phyloP scores from a whole-genome alignment of 345 rosid genomes.

The Capsella bursapastoris region DNA sequence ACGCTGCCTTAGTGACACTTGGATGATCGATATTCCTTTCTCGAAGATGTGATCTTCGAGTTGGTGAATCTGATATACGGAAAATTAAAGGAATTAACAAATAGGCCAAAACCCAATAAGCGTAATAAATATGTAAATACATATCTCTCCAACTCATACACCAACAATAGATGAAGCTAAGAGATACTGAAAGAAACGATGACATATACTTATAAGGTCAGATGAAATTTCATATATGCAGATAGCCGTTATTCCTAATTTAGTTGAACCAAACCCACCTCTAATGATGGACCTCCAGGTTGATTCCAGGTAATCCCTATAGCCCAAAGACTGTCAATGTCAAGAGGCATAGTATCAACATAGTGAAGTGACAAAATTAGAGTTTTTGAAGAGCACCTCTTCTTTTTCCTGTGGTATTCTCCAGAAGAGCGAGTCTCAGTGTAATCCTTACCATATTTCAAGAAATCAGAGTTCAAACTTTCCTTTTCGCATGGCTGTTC shows the following conservation, averaged over 20 bases:
- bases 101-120: not conserved
- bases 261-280: constrained; percentile 50
- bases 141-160: constrained; percentile 22
- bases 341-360: constrained; percentile 28
- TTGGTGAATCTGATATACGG: constrained; percentile 49
- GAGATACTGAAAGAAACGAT: constrained; percentile 7
- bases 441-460: constrained; percentile 45
- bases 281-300: constrained; percentile 48
- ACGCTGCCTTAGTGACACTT: constrained; percentile 45
- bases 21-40: constrained; percentile 44
- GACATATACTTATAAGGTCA: not conserved
- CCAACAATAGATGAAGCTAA: constrained; percentile 32
- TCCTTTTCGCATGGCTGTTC: constrained; percentile 47
- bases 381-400: constrained; percentile 52
- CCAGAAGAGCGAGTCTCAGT: constrained; percentile 49
- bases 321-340: constrained; percentile 34
- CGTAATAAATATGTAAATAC: constrained; percentile 6
- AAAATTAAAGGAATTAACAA: constrained; percentile 29
- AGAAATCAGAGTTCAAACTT: constrained; percentile 41
- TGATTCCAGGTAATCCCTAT: constrained; percentile 54
- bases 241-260: not conserved
- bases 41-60: constrained; percentile 44
- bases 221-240: constrained; percentile 21
- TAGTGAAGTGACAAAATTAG: constrained; percentile 27
- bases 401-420: constrained; percentile 45